These are phyloP conservation scores for Jaapia argillacea DNA, from an alignment of 768 basidiomycete genomes.

Conservation along the genomic window DNA sequence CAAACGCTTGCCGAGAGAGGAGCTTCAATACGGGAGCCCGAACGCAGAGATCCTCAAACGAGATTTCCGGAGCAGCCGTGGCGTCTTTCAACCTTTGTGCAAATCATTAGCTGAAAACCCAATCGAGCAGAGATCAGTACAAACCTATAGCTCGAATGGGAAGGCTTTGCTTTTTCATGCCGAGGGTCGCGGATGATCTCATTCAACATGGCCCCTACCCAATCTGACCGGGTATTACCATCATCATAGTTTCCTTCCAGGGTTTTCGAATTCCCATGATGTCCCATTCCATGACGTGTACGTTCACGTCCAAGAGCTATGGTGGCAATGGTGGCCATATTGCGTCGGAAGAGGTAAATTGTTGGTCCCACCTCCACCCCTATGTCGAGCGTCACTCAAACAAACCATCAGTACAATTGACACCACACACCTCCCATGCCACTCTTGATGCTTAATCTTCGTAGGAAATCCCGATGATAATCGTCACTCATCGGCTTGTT, in stretches of 20 bases:
- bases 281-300: background rate
- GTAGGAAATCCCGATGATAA: background rate
- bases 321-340: background rate
- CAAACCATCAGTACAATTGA: background rate
- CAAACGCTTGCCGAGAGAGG: background rate
- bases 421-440: background rate
- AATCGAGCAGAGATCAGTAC: background rate
- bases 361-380: background rate
- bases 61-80: background rate
- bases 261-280: background rate
- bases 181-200: too few species aligned
- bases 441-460: background rate
- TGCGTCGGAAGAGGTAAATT: background rate
- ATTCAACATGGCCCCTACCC: too few species aligned
- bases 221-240: too few species aligned
- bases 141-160: background rate
- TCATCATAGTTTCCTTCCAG: too few species aligned
- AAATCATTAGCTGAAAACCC: background rate
- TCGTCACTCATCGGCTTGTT: background rate
- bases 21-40: background rate
- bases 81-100: background rate
- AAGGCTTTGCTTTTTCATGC: background rate
- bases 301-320: background rate
- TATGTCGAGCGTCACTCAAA: background rate
- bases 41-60: background rate